Base-by-base conservation (phyloP, 306 rosid genomes). In the Vigna hirtella region DNA sequence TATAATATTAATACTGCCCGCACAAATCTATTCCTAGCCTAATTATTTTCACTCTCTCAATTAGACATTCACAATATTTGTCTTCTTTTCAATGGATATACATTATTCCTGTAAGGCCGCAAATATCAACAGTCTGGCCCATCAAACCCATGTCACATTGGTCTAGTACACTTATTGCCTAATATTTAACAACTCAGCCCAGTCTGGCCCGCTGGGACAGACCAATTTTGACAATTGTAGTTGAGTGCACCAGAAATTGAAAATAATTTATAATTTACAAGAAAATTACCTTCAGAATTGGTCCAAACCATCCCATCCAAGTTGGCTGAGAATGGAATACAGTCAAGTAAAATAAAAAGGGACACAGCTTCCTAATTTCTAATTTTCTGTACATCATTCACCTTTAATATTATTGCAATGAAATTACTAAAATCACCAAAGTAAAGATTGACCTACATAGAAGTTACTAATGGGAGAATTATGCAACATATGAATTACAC, bases 391-490 rank as follows among this genome's bases (percentile, higher is more conserved):
- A 42, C 38, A 40, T 40, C 51, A 40, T 61, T 63, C 59, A 45
- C 30, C 48, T n/a, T 55, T 75, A 59, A 66, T 17, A 63, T 42
- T 42, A 42, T 42, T 42, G 47, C 62, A 51, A 70, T 20, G 63
- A 30, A 71, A 62, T 26, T 40, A 40, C 8, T 63, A 77, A 47
- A 70, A 70, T 20, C 22, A 45, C 74, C 17, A 53, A 63, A 76
- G 22, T 42, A 82, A 70, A 63, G 26, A 76, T 61, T 70, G 53
- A 12, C 65, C 79, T 5, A 48, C 30, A 70, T 32, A n/a, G 4
- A 77, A 63, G 40, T 76, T 75, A 28, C 66, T 69, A 68, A 51
- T 59, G 53, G 73, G 67, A 69, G 63, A 76, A 38, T 50, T 63
- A 81, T 58, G 16, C 58, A 81, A 68, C 7, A 17, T 10, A 45